Base-by-base conservation (phyloP, 306 rosid species). In the Phaseolus lunatus region DNA sequence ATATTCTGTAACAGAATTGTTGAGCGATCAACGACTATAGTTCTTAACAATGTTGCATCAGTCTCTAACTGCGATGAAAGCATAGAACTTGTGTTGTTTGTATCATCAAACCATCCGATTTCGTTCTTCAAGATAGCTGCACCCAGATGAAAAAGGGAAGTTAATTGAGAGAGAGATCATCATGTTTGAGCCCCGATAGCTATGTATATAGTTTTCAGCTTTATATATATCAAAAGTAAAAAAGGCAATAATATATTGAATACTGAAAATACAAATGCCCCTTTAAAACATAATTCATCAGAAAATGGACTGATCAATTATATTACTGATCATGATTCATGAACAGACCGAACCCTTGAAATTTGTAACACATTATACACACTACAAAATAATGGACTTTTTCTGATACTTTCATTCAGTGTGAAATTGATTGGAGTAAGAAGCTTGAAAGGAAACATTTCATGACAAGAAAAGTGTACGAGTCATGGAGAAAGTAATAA, bases 101-200 rank as follows among this genome's bases (percentile, higher is more conserved):
- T 77, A 52, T 90, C 93, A 86, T 92, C 98, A 82, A 95, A 95
- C 97, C 98, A 92, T 45, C 93, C 97, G 31, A 95, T 92, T 88
- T 95, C 98, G 47, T 95, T 95, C 88, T 89, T 90, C 92, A 90
- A 80, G 68, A 95, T 92, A 76, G 97, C 98, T 95, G 88, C 87
- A 89, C 63, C 65, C 78, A 49, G 23, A 77, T 37, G 31, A 67
- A 37, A 13, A 48, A 64, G 31, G 7, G 44, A 44, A 82, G 48
- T 80, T 45, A 35, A 73, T 80, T 41, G 62, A 57, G 69, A 31
- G 22, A 14, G 39, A 67, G 44, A 64, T 18, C 35, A 37, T 37
- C 23, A 44, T 62, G 61, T 31, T 75, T 39, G 33, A 31, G 31
- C 31, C 41, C 54, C 8, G 67, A 48, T 48, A 48, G 53, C 53